Evolutionary conservation across 2,329 filamentous ascomycete genomes (phyloP).

Genomic region (Aspergillus udagawae): DNA sequence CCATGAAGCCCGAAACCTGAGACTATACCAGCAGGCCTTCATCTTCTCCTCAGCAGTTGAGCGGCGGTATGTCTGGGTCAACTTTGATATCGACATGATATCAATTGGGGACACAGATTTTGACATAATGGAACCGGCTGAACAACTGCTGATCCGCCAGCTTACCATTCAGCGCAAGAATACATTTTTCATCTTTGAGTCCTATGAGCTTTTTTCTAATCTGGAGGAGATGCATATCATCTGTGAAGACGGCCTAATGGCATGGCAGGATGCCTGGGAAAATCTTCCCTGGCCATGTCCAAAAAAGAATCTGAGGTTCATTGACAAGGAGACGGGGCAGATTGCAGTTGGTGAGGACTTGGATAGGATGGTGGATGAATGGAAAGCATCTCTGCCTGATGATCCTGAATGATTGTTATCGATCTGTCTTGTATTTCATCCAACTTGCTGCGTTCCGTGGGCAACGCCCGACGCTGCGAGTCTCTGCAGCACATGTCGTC

Average conservation of each 20-base stretch:
- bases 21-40: not conserved
- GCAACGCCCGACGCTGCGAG: too few species aligned
- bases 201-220: not conserved
- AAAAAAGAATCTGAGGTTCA: conserved; percentile 2
- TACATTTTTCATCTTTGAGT: too few species aligned
- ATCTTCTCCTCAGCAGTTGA: not conserved
- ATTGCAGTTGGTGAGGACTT: not conserved
- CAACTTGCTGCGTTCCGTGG: too few species aligned
- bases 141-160: not conserved
- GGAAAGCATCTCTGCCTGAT: too few species aligned
- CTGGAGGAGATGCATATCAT: conserved; percentile 1
- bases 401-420: too few species aligned
- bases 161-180: not conserved
- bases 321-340: not conserved
- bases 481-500: not conserved
- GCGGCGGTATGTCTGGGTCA: conserved; percentile 2
- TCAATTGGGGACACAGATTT: not conserved
- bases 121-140: not conserved
- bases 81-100: conserved; percentile 3
- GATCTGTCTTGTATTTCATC: too few species aligned
- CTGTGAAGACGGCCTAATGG: not conserved
- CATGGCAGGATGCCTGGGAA: conserved; percentile 2
- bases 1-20: not conserved
- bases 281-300: not conserved
- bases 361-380: conserved; percentile 5